These are phyloP conservation scores for Diaporthe vaccinii DNA, from an alignment of 2,329 filamentous ascomycete species.

Conservation along the genomic window DNA sequence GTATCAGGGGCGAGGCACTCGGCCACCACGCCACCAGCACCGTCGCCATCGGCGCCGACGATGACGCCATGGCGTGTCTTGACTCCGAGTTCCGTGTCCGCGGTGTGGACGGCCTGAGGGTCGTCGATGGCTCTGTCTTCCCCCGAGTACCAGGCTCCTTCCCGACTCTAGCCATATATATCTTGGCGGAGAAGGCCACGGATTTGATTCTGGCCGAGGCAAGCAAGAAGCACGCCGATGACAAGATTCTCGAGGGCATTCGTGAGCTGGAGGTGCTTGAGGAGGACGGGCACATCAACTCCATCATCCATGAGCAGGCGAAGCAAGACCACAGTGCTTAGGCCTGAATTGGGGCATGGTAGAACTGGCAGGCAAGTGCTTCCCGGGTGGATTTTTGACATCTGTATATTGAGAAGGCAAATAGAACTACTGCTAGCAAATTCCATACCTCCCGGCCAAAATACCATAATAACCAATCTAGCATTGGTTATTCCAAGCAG, in stretches of 20 bases:
- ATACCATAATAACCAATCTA: too few relatives aligned
- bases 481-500: too few relatives aligned
- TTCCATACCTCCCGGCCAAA: too few relatives aligned
- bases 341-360: neutral
- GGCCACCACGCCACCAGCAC: slow-evolving; percentile 28
- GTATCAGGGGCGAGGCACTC: slow-evolving; percentile 3
- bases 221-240: slow-evolving; percentile 27
- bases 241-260: slow-evolving; percentile 37
- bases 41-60: slow-evolving; percentile 6
- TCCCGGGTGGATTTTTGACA: too few relatives aligned
- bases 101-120: slow-evolving; percentile 17
- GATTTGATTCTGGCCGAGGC: slow-evolving; percentile 15
- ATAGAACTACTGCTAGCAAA: too few relatives aligned
- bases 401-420: too few relatives aligned
- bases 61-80: slow-evolving; percentile 17
- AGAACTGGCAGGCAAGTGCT: too few relatives aligned
- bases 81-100: slow-evolving; percentile 31
- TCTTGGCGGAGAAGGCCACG: slow-evolving; percentile 24
- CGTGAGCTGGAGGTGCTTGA: slow-evolving; percentile 18
- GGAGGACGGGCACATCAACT: slow-evolving; percentile 12
- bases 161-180: slow-evolving; percentile 17
- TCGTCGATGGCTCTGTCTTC: slow-evolving; percentile 22
- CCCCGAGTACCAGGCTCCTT: slow-evolving; percentile 23
- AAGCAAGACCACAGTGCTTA: neutral
- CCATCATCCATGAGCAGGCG: slow-evolving; percentile 12